A percentile compares a stretch with the other conserved stretches of the same genome.
phyloP scores from a whole-genome alignment of 2,329 filamentous ascomycete species.

The Verticillium klebahnii region DNA sequence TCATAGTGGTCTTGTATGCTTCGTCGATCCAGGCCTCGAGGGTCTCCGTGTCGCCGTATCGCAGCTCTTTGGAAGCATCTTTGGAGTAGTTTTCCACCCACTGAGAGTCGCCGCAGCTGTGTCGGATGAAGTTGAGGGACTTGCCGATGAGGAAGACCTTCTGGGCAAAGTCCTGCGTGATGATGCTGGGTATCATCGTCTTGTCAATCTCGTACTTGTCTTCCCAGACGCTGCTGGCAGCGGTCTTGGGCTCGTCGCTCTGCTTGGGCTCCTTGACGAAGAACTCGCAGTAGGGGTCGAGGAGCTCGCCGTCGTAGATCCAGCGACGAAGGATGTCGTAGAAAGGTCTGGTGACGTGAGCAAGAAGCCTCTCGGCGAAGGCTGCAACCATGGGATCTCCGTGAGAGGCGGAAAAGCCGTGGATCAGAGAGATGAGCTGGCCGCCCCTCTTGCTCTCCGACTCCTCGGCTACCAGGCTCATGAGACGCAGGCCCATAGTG shows the following conservation, averaged over 20 bases:
- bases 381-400: slow-evolving; percentile 91
- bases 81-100: slow-evolving; percentile 98
- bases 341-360: slow-evolving; percentile 86
- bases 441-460: slow-evolving; percentile 80
- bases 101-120: slow-evolving; percentile 86
- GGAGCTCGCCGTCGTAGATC: slow-evolving; percentile 97
- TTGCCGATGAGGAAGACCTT: slow-evolving; percentile 98
- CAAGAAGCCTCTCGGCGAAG: slow-evolving; percentile 85
- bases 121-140: slow-evolving; percentile 95
- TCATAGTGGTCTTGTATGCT: slow-evolving; percentile 97
- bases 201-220: slow-evolving; percentile 89
- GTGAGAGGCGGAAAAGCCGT: slow-evolving; percentile 87
- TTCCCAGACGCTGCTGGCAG: slow-evolving; percentile 38
- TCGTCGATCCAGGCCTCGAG: slow-evolving; percentile 93
- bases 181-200: slow-evolving; percentile 87
- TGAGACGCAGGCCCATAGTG: slow-evolving; percentile 87
- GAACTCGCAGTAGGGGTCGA: slow-evolving; percentile 94
- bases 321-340: slow-evolving; percentile 94
- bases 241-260: slow-evolving; percentile 5
- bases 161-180: slow-evolving; percentile 87
- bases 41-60: slow-evolving; percentile 88
- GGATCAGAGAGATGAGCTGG: slow-evolving; percentile 88
- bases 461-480: slow-evolving; percentile 92
- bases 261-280: slow-evolving; percentile 70
- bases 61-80: slow-evolving; percentile 82